phyloP scores from a whole-genome alignment of 2,329 filamentous ascomycete genomes.

The Cercospora sp. region DNA sequence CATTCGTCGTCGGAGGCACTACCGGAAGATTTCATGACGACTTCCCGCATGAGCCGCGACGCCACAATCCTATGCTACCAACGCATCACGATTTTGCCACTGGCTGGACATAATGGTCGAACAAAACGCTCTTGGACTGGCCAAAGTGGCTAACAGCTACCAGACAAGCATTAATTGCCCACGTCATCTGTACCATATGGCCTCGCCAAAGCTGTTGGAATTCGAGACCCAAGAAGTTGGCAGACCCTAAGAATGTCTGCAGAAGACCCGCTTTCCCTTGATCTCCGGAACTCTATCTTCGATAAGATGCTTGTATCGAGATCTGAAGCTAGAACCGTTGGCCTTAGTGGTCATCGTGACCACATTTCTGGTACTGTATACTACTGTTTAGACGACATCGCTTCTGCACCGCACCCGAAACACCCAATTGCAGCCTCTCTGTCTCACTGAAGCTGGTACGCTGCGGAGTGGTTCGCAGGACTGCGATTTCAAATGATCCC shows the following conservation, averaged over 20 bases:
- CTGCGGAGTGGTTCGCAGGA: background rate
- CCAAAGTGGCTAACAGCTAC: conserved; percentile 5
- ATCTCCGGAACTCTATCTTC: conserved; percentile 7
- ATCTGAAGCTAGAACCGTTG: background rate
- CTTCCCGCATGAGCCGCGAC: conserved; percentile 13
- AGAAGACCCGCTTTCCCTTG: background rate
- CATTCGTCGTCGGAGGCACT: conserved; percentile 7
- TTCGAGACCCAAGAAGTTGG: conserved; percentile 10
- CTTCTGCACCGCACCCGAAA: background rate
- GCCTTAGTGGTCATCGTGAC: conserved; percentile 2
- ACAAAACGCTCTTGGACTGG: background rate
- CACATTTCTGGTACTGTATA: background rate
- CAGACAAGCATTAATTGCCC: background rate
- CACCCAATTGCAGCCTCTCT: background rate
- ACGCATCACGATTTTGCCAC: background rate
- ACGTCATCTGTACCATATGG: conserved; percentile 9
- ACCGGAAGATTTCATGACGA: conserved; percentile 13
- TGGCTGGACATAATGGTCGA: background rate
- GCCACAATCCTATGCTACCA: background rate
- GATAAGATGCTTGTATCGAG: conserved; percentile 14
- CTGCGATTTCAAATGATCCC: background rate
- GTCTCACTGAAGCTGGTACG: background rate
- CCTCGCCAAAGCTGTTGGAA: background rate
- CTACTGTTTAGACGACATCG: background rate
- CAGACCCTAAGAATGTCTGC: background rate